These are phyloP conservation scores for Quillaja saponaria DNA, from an alignment of 306 rosid species.

Conservation along the genomic window DNA sequence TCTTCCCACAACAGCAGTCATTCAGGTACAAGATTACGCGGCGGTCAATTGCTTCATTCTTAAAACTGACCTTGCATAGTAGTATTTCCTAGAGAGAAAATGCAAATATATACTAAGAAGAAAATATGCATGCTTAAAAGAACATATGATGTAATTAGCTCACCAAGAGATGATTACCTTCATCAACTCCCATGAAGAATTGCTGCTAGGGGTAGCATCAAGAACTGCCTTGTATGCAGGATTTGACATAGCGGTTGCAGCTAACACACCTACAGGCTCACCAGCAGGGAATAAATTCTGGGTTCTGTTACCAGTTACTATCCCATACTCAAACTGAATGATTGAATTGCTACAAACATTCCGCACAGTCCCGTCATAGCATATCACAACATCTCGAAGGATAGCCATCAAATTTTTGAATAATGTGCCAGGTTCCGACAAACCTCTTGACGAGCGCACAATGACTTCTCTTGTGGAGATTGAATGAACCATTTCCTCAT, in stretches of 20 bases:
- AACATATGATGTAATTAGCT: background rate
- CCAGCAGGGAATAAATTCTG: slow-evolving; percentile 76
- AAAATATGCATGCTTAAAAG: too few species aligned
- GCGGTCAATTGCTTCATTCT: slow-evolving; percentile 72
- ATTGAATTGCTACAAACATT: slow-evolving; percentile 85
- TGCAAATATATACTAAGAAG: background rate
- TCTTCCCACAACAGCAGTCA: slow-evolving; percentile 77
- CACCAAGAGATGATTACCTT: slow-evolving; percentile 54
- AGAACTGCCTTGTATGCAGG: slow-evolving; percentile 98
- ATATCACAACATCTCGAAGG: slow-evolving; percentile 83
- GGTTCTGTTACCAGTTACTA: slow-evolving; percentile 40
- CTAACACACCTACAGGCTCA: slow-evolving; percentile 96
- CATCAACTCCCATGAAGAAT: slow-evolving; percentile 96
- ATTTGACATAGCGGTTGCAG: slow-evolving; percentile 95
- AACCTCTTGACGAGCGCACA: slow-evolving; percentile 89
- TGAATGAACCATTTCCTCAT: slow-evolving; percentile 88
- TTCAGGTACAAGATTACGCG: slow-evolving; percentile 75
- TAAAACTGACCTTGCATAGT: slow-evolving; percentile 75
- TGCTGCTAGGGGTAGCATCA: slow-evolving; percentile 89
- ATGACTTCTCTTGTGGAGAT: slow-evolving; percentile 79
- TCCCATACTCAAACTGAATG: slow-evolving; percentile 80
- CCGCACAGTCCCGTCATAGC: slow-evolving; percentile 91
- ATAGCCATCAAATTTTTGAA: slow-evolving; percentile 95
- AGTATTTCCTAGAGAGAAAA: slow-evolving; percentile 72
- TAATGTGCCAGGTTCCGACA: slow-evolving; percentile 91